Evolutionary conservation across 2,329 filamentous ascomycete species (phyloP).

Genomic region (Claviceps pazoutovae): DNA sequence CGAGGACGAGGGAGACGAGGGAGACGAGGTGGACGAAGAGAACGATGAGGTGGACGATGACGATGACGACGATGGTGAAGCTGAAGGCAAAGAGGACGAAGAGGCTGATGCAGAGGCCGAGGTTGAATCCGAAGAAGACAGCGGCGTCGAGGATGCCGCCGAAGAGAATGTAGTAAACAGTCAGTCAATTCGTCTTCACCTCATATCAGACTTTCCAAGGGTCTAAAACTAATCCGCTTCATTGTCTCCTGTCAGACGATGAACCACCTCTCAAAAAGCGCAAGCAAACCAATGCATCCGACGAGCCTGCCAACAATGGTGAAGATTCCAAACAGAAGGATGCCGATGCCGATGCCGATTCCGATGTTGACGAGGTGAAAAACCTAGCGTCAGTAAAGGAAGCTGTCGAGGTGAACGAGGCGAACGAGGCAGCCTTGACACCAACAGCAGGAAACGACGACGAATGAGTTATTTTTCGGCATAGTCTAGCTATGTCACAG

Average conservation of each 20-base stretch:
- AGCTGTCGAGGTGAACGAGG: constrained; percentile 13
- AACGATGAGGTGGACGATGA: constrained; percentile 20
- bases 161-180: constrained; percentile 21
- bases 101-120: constrained; percentile 8
- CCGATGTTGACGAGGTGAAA: constrained; percentile 7
- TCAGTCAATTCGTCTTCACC: constrained; percentile 10
- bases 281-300: constrained; percentile 27
- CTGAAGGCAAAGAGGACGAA: constrained; percentile 11
- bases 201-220: neutral
- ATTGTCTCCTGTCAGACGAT: constrained; percentile 14
- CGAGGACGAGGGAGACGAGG: constrained; percentile 25
- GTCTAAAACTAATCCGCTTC: neutral
- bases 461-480: constrained; percentile 8
- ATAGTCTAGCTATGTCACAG: no score
- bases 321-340: constrained; percentile 17
- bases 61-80: constrained; percentile 19
- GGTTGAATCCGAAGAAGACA: constrained; percentile 11
- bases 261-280: constrained; percentile 37
- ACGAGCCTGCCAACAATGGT: constrained; percentile 17
- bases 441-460: constrained; percentile 18
- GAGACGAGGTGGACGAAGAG: constrained; percentile 22
- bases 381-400: constrained; percentile 14
- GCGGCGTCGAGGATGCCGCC: constrained; percentile 6
- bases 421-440: constrained; percentile 13
- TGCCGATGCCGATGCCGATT: constrained; percentile 8